Base-by-base conservation (phyloP, 768 basidiomycete species). In the Termitomyces sp. region DNA sequence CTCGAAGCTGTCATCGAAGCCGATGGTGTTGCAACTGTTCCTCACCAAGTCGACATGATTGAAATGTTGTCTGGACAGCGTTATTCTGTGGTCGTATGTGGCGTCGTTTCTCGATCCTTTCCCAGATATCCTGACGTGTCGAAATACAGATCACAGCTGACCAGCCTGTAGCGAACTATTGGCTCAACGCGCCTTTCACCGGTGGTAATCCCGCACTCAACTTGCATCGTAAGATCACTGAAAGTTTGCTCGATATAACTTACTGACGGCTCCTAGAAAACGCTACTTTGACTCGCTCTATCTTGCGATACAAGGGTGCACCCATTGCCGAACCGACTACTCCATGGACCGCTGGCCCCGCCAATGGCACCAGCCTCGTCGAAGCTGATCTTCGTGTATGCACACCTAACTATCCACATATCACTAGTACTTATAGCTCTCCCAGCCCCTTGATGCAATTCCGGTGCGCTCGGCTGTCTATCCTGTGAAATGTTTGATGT, bases 61-160 rank as follows among this genome's bases (percentile, higher is more conserved):
- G 68, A 73, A 9, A 64, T 82, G 52, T 73, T 72, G 51, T 74
- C 78, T 3, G 79, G 75, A 2, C 82, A 84, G 64, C 75, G 82
- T 16, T 83, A 84, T 62, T 79, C 66, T 1, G 66, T 74, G 10
- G 68, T 75, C 7, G 66, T 71, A 47, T n/a, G 58, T 54, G n/a
- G 10, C 41, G 10, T 45, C 28, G 40, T 49, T 23, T 6, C 5
- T n/a, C n/a, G 10, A 23, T 34, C 17, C 16, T 27, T 44, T 5
- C 17, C 17, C 23, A 32, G 9, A 34, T 17, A 14, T 12, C 12
- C 25, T 42, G 11, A 51, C 37, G n/a, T 35, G 3, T 46, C 8
- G 37, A 16, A 37, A 16, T 30, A 17, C 56, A 67, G 66, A 48
- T 69, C 49, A 69, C 63, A 9, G 78, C 80, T 25, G 70, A 78